Conservation (phyloP, 805 yeast genomes). For the Kazachstania africana region DNA sequence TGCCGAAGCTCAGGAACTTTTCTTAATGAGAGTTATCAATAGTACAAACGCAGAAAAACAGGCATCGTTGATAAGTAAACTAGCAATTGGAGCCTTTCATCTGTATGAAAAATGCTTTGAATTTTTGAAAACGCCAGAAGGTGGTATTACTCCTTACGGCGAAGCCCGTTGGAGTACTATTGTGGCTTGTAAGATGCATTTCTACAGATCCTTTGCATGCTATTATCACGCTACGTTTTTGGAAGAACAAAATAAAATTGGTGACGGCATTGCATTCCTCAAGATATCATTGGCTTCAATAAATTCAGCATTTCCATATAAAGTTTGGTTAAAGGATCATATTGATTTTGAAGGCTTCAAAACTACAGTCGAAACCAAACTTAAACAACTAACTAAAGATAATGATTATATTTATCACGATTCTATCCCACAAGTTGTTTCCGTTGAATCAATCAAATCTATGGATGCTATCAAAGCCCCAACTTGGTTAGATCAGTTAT, state of each 20-base stretch:
- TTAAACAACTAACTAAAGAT: slow-evolving; percentile 49
- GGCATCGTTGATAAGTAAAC: slow-evolving; percentile 61
- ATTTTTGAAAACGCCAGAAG: slow-evolving; percentile 31
- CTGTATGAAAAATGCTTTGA: slow-evolving; percentile 43
- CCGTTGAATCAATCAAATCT: slow-evolving; percentile 27
- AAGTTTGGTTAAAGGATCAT: slow-evolving; percentile 25
- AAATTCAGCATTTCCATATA: slow-evolving; percentile 19
- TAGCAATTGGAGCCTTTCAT: slow-evolving; percentile 50
- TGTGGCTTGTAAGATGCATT: slow-evolving; percentile 39
- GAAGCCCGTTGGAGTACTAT: slow-evolving; percentile 39
- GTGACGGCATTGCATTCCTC: slow-evolving; percentile 63
- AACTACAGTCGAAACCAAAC: slow-evolving; percentile 26
- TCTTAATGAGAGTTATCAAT: slow-evolving; percentile 46
- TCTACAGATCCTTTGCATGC: slow-evolving; percentile 47
- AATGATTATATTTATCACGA: slow-evolving; percentile 87
- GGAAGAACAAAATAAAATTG: slow-evolving; percentile 49
- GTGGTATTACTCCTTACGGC: slow-evolving; percentile 26
- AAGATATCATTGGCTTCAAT: slow-evolving; percentile 37
- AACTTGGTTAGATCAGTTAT: slow-evolving; percentile 52
- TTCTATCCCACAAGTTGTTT: slow-evolving; percentile 43
- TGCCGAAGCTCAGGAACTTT: slow-evolving; percentile 85
- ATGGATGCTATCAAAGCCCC: slow-evolving; percentile 57
- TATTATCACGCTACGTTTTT: slow-evolving; percentile 47
- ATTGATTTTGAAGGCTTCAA: slow-evolving; percentile 25
- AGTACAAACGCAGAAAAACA: slow-evolving; percentile 34